Conservation (phyloP, 2,329 filamentous ascomycete genomes). For the Sporothrix variecibatus region DNA sequence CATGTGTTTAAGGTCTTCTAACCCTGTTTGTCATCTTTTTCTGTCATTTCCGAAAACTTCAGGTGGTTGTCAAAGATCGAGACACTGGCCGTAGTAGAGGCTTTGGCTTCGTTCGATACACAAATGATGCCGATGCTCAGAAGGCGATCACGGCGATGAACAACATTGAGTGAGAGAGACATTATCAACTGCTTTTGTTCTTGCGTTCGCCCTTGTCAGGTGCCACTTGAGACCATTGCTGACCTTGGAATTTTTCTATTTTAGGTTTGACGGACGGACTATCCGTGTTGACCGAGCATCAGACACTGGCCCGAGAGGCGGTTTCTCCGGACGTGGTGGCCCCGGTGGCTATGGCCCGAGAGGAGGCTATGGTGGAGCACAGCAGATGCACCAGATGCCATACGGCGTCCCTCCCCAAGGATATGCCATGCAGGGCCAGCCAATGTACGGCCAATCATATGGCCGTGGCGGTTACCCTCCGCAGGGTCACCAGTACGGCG, state of each 20-base stretch:
- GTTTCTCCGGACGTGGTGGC: conserved; percentile 49
- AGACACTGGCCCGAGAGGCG: conserved; percentile 68
- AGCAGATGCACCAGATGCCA: conserved; percentile 41
- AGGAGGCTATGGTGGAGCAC: conserved; percentile 40
- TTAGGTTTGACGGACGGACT: conserved; percentile 85
- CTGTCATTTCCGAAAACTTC: conserved; percentile 22
- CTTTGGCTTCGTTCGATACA: conserved; percentile 94
- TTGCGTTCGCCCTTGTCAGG: background rate
- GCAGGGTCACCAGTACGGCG: conserved; percentile 44
- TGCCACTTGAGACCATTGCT: conserved; percentile 26
- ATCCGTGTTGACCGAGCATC: conserved; percentile 97
- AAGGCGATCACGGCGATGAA: conserved; percentile 79
- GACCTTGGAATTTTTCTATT: conserved; percentile 24
- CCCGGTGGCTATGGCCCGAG: conserved; percentile 37
- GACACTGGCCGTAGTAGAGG: conserved; percentile 95
- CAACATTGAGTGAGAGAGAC: conserved; percentile 75
- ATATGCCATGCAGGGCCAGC: conserved; percentile 42
- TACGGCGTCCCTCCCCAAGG: conserved; percentile 39
- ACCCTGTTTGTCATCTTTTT: conserved; percentile 11
- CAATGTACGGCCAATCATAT: conserved; percentile 46
- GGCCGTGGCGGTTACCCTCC: conserved; percentile 47
- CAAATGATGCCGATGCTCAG: conserved; percentile 73
- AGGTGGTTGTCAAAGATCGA: conserved; percentile 98
- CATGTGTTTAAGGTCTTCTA: conserved; percentile 20
- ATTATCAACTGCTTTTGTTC: background rate